Conservation (phyloP, 345 rosid genomes). For the Firmiana major region DNA sequence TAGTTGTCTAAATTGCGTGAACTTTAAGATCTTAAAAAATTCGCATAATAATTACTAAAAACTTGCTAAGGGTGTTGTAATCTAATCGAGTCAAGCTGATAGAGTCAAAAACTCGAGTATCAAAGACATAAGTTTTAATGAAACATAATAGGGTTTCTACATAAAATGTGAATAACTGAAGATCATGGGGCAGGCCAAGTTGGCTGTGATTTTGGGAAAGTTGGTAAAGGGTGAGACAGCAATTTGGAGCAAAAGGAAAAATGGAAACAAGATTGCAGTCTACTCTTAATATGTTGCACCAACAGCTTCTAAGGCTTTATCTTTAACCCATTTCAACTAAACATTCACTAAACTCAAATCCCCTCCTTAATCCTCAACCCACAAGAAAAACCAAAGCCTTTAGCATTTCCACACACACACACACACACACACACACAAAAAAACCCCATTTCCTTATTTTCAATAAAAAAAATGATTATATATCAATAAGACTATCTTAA, state of each 20-base stretch:
- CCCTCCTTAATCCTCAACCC: constrained; percentile 21
- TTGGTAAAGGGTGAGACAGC: constrained; percentile 42
- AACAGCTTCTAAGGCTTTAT: constrained; percentile 52
- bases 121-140: constrained; percentile 37
- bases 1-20: too few species aligned
- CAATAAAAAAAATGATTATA: too few species aligned
- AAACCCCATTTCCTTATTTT: too few species aligned
- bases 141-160: constrained; percentile 51
- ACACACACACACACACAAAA: too few species aligned
- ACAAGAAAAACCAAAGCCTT: constrained; percentile 20
- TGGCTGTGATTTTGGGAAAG: constrained; percentile 49
- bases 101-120: constrained; percentile 4
- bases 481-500: too few species aligned
- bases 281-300: constrained; percentile 55
- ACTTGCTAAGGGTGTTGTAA: too few species aligned
- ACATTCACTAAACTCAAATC: constrained; percentile 61
- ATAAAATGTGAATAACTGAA: constrained; percentile 60
- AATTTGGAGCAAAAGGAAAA: constrained; percentile 35
- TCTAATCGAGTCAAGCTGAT: too few species aligned
- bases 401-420: constrained; percentile 18
- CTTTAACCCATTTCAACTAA: constrained; percentile 83
- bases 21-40: too few species aligned
- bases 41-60: too few species aligned
- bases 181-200: constrained; percentile 53
- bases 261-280: constrained; percentile 52